phyloP scores from a whole-genome alignment of 2,329 filamentous ascomycete genomes.

The Penicillium sp. region DNA sequence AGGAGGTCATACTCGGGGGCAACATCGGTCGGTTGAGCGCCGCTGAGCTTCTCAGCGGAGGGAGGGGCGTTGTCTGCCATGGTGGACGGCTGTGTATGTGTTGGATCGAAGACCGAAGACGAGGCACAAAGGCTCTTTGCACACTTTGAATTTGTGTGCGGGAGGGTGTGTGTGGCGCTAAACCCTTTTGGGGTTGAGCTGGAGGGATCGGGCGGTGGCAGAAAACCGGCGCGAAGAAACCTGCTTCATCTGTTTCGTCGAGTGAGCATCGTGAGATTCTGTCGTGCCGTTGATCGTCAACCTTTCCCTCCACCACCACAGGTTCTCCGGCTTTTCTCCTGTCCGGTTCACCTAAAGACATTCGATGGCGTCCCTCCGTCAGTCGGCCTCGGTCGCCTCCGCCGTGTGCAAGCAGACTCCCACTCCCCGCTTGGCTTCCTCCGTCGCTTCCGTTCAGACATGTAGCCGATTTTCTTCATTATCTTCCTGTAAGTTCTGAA shows the following conservation, averaged over 20 bases:
- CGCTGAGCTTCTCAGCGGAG: slow-evolving; percentile 53
- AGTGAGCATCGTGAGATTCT: slow-evolving; percentile 2
- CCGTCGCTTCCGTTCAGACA: slow-evolving; percentile 32
- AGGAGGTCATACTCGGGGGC: slow-evolving; percentile 77
- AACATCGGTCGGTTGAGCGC: slow-evolving; percentile 55
- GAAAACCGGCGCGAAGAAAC: slow-evolving; percentile 24
- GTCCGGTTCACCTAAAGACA: slow-evolving; percentile 7
- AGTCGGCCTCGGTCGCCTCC: slow-evolving; percentile 34
- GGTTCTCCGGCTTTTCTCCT: slow-evolving; percentile 5
- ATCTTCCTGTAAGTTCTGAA: slow-evolving; percentile 35
- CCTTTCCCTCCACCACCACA: slow-evolving; percentile 6
- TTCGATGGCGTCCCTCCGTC: slow-evolving; percentile 35
- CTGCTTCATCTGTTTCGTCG: slow-evolving; percentile 15
- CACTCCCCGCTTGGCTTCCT: slow-evolving; percentile 31
- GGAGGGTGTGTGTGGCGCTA: slow-evolving; percentile 33
- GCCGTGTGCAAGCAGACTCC: slow-evolving; percentile 38
- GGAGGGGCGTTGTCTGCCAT: slow-evolving; percentile 56
- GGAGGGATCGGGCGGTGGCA: slow-evolving; percentile 23
- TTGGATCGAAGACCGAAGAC: slow-evolving; percentile 25
- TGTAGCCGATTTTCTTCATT: slow-evolving; percentile 33
- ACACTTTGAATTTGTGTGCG: slow-evolving; percentile 33
- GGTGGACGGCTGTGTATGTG: slow-evolving; percentile 30
- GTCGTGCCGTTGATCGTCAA: slow-evolving; percentile 1
- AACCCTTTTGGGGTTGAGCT: slow-evolving; percentile 18
- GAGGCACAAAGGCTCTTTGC: slow-evolving; percentile 22